A percentile compares a stretch with the other conserved stretches of the same genome.
phyloP scores from a whole-genome alignment of 1,284 basidiomycete genomes.

The Leccinum holopus region DNA sequence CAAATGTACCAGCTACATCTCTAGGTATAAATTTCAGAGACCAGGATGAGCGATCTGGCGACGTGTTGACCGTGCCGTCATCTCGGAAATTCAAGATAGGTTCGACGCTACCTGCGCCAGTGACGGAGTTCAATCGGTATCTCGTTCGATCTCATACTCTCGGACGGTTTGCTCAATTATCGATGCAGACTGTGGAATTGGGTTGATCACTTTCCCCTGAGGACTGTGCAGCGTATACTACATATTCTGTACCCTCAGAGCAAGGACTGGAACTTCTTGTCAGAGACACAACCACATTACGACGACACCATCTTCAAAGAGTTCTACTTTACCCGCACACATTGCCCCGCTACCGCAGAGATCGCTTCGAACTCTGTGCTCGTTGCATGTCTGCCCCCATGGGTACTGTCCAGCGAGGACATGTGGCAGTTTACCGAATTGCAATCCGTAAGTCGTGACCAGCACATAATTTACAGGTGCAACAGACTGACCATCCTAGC shows the following conservation, averaged over 20 bases:
- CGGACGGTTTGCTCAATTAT: conserved; percentile 1
- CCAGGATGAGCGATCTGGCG: conserved; percentile 30
- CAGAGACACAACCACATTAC: conserved; percentile 30
- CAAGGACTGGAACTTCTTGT: conserved; percentile 34
- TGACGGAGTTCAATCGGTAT: conserved; percentile 36
- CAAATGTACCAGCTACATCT: conserved; percentile 32
- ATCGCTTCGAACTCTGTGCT: conserved; percentile 35
- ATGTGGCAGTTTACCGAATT: conserved; percentile 40
- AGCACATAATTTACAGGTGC: not conserved
- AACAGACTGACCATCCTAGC: conserved; percentile 19
- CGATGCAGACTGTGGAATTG: conserved; percentile 38
- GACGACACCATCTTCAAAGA: conserved; percentile 38
- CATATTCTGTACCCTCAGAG: conserved; percentile 42
- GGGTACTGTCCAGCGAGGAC: conserved; percentile 44
- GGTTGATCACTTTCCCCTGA: conserved; percentile 43
- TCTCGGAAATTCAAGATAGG: conserved; percentile 31
- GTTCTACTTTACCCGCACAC: conserved; percentile 37
- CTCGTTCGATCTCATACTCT: not conserved
- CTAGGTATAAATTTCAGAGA: conserved; percentile 28
- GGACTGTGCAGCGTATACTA: conserved; percentile 43
- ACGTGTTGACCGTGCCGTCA: conserved; percentile 35
- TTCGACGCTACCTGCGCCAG: conserved; percentile 29
- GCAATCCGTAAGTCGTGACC: conserved; percentile 31
- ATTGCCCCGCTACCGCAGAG: conserved; percentile 21
- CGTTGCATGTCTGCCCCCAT: conserved; percentile 48